phyloP scores from a whole-genome alignment of 257 asterid genomes.

The Asclepias syriaca region DNA sequence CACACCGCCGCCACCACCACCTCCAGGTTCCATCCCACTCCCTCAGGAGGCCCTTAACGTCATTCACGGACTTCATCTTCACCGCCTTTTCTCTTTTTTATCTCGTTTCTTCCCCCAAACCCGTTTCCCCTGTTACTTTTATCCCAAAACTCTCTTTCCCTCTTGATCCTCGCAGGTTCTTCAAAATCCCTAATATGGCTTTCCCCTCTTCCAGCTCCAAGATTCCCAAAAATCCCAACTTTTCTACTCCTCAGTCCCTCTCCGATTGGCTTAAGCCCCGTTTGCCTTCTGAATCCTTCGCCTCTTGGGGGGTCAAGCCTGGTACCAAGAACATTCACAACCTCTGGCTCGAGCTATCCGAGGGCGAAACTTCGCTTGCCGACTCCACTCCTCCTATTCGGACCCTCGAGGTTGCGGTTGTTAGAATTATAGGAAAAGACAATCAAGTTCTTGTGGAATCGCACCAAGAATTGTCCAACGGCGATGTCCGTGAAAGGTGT shows the following conservation, averaged over 20 bases:
- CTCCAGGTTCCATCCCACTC: slow-evolving; percentile 28
- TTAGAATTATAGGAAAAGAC: slow-evolving; percentile 48
- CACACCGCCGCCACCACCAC: slow-evolving; percentile 28
- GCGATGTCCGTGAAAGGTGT: slow-evolving; percentile 49
- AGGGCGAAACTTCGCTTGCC: slow-evolving; percentile 67
- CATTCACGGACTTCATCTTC: slow-evolving; percentile 69
- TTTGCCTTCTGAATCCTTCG: slow-evolving; percentile 57
- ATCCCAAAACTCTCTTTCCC: slow-evolving; percentile 49
- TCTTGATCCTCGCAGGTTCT: slow-evolving; percentile 36
- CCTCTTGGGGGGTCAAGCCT: slow-evolving; percentile 92
- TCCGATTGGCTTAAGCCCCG: slow-evolving; percentile 92
- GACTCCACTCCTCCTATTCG: slow-evolving; percentile 81
- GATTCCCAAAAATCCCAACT: slow-evolving; percentile 31
- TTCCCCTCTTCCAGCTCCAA: slow-evolving; percentile 20
- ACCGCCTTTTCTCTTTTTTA: slow-evolving; percentile 67
- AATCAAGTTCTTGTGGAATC: slow-evolving; percentile 68
- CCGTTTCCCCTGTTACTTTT: slow-evolving; percentile 29
- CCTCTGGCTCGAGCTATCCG: slow-evolving; percentile 79
- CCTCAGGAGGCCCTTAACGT: slow-evolving; percentile 39
- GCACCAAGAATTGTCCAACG: slow-evolving; percentile 78
- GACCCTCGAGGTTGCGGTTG: slow-evolving; percentile 69
- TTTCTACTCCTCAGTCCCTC: slow-evolving; percentile 79
- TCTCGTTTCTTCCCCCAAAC: slow-evolving; percentile 60
- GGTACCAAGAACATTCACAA: slow-evolving; percentile 89
- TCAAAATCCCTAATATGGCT: slow-evolving; percentile 57